Evolutionary conservation across 228 moss, liverwort and hornwort genomes (phyloP), one percentile per base, ranked within the genome.

Genomic region (Sphagnum fallax): DNA sequence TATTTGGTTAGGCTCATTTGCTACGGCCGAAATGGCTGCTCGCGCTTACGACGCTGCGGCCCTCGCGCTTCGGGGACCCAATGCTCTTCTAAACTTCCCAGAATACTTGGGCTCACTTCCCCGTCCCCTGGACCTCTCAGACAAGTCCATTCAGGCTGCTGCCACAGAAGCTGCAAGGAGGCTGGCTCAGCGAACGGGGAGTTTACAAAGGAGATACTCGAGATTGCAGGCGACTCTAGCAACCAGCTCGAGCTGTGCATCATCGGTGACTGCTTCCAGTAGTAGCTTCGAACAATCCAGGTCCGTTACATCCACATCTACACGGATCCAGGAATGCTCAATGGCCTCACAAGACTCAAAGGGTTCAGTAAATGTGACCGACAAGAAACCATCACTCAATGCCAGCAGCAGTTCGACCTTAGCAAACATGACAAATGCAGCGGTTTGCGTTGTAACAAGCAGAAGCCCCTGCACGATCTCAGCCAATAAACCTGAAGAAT

Each of bases 1-100:
- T 10, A 70, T 70, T 16, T 70, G 70, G 70, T 9, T 70, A 50
- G 70, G 70, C 2, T 70, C 70, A 5, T 70, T 70, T 63, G 52
- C 69, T 6, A 69, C 69, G 1, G 12, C 55, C 12, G 55, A 55
- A 12, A 55, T 55, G 55, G 55, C 55, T 12, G 55, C 55, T 55
- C 55, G 8, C 12, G 55, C 55, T 55, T 55, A 55, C 12, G 55
- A 55, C 55, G 55, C 55, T 55, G 55, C 55, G 12, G 55, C 66
- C 0, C 52, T 67, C 14, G 66, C 66, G 16, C 51, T 67, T 10
- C 66, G 66, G 9, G 66, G 66, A 52, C 49, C 16, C 4, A 16
- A 51, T 4, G 51, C 66, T 13, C n/a, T 16, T 1, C 66, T 67
- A 5, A 67, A 67, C 51, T 67, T 67, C 50, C 66, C 66, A 5